Base-by-base conservation (phyloP, 2,329 filamentous ascomycete genomes). In the Cordyceps militaris region DNA sequence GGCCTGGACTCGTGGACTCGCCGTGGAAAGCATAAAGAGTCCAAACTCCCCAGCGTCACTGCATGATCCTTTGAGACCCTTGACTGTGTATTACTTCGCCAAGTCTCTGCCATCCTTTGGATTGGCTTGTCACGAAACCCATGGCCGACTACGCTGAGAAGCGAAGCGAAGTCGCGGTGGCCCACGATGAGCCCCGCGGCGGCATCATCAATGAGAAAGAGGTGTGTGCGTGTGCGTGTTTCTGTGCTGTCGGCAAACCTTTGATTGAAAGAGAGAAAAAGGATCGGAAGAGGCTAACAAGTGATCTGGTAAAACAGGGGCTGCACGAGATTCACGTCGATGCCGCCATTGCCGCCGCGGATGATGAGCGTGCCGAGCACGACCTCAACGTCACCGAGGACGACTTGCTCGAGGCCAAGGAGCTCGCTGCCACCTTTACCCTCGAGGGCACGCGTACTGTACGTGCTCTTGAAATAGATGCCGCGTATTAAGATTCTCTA, bases 381-480 rank as follows among this genome's bases (percentile, higher is more conserved):
- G 57, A 59, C n/a, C 65, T 71, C 48, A 69, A 69, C 49, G 67
- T 69, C 11, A 69, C 70, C 9, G 68, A 68, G 53, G 61, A 67
- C 32, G 69, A 71, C 60, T 62, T 71, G 30, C 60, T 66, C 8
- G 65, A 71, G 56, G 69, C 68, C 34, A 69, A 66, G 58, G 67
- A 66, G 34, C 57, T 66, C 34, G 69, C 68, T 14, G 63, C 57
- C 54, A 63, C 21, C 54, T 64, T 67, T 60, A 65, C 58, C 34
- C 63, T 65, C 36, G 69, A 66, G 32, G 67, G 64, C 49, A 68
- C 65, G 30, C 60, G 60, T 46, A 59, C 59, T 26, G 61, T 63
- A 49, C 47, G 60, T 46, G 16, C 24, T 38, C 6, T 7, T 16
- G 4, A 23, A 6, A 2, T 14, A 21, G 19, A 32, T 10, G 6